Conservation (phyloP, 768 basidiomycete genomes). For the Amanita jacksonii region DNA sequence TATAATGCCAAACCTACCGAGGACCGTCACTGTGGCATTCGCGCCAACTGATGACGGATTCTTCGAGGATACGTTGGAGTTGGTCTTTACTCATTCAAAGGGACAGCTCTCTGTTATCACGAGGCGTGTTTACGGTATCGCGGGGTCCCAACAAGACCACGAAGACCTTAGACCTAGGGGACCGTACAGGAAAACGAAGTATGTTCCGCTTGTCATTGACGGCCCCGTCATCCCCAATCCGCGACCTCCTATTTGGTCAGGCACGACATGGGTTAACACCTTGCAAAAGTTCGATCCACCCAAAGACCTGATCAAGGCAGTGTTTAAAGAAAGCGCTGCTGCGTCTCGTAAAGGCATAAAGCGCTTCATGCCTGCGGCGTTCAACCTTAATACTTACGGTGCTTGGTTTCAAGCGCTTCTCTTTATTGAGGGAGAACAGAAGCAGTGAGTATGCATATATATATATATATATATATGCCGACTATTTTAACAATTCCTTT, state of each 20-base stretch:
- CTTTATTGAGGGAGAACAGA: conserved; percentile 41
- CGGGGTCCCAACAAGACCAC: conserved; percentile 41
- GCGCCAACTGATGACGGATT: conserved; percentile 30
- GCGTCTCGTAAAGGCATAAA: conserved; percentile 15
- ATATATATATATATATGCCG: conserved; percentile 1
- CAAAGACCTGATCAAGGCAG: conserved; percentile 19
- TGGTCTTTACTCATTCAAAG: conserved; percentile 30
- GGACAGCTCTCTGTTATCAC: conserved; percentile 35
- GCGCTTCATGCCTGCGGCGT: conserved; percentile 24
- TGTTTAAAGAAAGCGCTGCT: conserved; percentile 9
- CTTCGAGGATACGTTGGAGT: conserved; percentile 38
- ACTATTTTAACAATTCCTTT: background rate
- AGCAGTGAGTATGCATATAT: conserved; percentile 25
- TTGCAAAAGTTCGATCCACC: conserved; percentile 26
- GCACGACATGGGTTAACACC: conserved; percentile 24
- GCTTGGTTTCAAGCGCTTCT: conserved; percentile 35
- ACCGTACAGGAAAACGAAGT: conserved; percentile 28
- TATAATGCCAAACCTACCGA: conserved; percentile 16
- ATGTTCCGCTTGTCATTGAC: conserved; percentile 18
- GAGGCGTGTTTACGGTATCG: conserved; percentile 33
- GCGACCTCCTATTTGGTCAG: conserved; percentile 30
- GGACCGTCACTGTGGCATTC: conserved; percentile 22
- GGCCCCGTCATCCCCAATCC: conserved; percentile 25
- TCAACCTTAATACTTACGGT: conserved; percentile 31
- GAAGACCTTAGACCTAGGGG: conserved; percentile 34